Base-by-base conservation (phyloP, 306 rosid genomes). In the Carpinus fangiana region DNA sequence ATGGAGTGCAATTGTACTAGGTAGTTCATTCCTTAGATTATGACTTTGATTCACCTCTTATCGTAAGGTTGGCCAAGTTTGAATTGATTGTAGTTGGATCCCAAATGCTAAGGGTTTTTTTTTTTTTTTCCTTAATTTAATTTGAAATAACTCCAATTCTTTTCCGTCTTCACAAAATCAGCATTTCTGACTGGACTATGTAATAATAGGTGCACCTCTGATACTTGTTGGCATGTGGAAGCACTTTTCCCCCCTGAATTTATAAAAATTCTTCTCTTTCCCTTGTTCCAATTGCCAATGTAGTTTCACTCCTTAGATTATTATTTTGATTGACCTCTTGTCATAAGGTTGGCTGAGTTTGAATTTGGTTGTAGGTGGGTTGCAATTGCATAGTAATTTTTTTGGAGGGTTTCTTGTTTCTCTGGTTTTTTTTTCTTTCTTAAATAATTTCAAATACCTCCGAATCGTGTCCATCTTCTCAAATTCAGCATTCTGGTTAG, bases 1-100 rank as follows among this genome's bases (percentile, higher is more conserved):
- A 89, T 45, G 99, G 99, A 18, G 92, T 98, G 43, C 98, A 95
- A 80, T 67, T 95, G 47, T 95, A 86, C 87, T 98, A 93, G 99
- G 99, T 23, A 38, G 6, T 4, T 34, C 38, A 34, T 34, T 34
- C 38, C 38, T 34, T 34, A 34, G 38, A 34, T 34, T 34, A 34
- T 34, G 38, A 34, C 38, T 57, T 59, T 53, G 67, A 12, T 60
- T 13, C 67, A 21, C 12, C 21, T 21, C 20, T 54, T 54, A 54
- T 54, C 23, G 5, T 18, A 7, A 54, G 59, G 59, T 7, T 6
- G 4, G 59, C 9, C 0, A 10, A 16, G 21, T 54, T 54, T 16
- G 21, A 54, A 54, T 54, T 54, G 59, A 18, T 54, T 18, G 59
- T 54, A n/a, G 43, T 38, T 38, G 43, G 43, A 38, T 38, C 43